Base-by-base conservation (phyloP, 2,329 filamentous ascomycete species). In the Calonectria honghensis region DNA sequence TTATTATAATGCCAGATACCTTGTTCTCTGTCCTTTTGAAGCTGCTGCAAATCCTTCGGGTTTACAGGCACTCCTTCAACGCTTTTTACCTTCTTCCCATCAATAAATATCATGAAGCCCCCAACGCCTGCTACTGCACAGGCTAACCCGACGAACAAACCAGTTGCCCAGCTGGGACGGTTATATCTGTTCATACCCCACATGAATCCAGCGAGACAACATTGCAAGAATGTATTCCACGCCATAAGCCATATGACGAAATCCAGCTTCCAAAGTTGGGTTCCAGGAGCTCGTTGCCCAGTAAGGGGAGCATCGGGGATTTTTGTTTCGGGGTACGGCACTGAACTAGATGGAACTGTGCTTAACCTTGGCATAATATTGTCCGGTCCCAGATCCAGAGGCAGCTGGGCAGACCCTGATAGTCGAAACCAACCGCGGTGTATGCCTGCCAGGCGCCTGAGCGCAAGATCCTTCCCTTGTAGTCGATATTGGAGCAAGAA, bases 241-340 rank as follows among this genome's bases (percentile, higher is more conserved):
- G 95, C 89, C 85, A 95, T 96, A 79, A 93, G 89, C 93, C 93
- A 96, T 45, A 97, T 88, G 41, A 96, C 91, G 72, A 94, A 91
- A 78, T 97, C 94, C 81, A 98, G 87, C 84, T 94, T 96, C 94
- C 94, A 96, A 14, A 90, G 77, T 29, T 85, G 85, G 0, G 94
- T 95, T 2, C 93, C 89, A 4, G 90, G 90, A 0, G 94, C 94
- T 6, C 94, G 91, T 20, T 90, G 84, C 13, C 93, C 94, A 0
- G 95, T 96, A n/a, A 94, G 87, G 1, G 94, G 94, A 1, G 91
- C 85, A 63, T 92, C 88, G 1, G 94, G 89, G 7, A 92, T 93
- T 77, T 91, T 93, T 37, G 86, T 87, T 31, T 89, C 83, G 0
- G 95, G 95, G 37, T 91, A 89, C 0, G 94, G 93, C 54, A 96